phyloP scores from a whole-genome alignment of 495 filamentous ascomycete genomes.

The Amphirosellinia nigrospora region DNA sequence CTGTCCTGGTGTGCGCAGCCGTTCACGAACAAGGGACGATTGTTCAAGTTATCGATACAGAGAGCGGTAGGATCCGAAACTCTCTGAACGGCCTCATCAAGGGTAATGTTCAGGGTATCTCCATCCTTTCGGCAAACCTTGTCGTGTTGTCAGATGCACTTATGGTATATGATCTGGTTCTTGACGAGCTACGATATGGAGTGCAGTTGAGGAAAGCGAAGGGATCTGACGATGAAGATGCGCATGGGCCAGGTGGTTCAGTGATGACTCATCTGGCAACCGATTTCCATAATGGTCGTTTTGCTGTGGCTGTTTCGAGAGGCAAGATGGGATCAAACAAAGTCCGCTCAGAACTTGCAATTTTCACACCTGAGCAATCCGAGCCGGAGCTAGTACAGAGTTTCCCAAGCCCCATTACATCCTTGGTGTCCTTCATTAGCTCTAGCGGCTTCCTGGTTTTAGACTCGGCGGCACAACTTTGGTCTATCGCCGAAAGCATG shows the following conservation, averaged over 20 bases:
- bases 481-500: slow-evolving; percentile 56
- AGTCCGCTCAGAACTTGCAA: slow-evolving; percentile 55
- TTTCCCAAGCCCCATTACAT: slow-evolving; percentile 57
- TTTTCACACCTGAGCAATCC: slow-evolving; percentile 59
- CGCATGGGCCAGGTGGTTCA: slow-evolving; percentile 25
- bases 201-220: slow-evolving; percentile 38
- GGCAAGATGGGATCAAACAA: slow-evolving; percentile 33
- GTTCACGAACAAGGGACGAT: slow-evolving; percentile 51
- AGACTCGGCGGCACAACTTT: slow-evolving; percentile 64
- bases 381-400: slow-evolving; percentile 56
- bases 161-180: slow-evolving; percentile 70
- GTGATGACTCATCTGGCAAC: slow-evolving; percentile 65
- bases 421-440: slow-evolving; percentile 57
- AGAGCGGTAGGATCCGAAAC: slow-evolving; percentile 59
- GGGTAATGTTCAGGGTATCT: slow-evolving; percentile 60
- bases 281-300: slow-evolving; percentile 59
- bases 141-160: slow-evolving; percentile 68
- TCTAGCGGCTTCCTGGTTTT: slow-evolving; percentile 67
- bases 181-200: slow-evolving; percentile 61
- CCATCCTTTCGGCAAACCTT: slow-evolving; percentile 64
- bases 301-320: slow-evolving; percentile 62
- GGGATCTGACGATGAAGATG: slow-evolving; percentile 24
- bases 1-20: slow-evolving; percentile 70
- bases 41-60: slow-evolving; percentile 66
- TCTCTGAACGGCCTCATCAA: slow-evolving; percentile 61